These are phyloP conservation scores for Candida broadrunensis DNA, from an alignment of 805 yeast species.

Conservation along the genomic window DNA sequence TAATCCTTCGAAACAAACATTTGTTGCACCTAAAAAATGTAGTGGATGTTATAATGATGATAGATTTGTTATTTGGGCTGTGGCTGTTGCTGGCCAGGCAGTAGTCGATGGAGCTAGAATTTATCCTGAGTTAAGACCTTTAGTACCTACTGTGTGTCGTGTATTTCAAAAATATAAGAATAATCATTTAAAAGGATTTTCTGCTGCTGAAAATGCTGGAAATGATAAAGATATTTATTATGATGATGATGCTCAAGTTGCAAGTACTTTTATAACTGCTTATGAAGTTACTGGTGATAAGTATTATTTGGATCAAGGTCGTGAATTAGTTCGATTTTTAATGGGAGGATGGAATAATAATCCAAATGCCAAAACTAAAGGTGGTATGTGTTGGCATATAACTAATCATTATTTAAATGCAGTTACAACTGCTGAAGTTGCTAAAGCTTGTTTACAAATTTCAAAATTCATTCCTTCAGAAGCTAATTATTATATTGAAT, in stretches of 20 bases:
- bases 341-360: slow-evolving; percentile 62
- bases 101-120: slow-evolving; percentile 61
- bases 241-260: slow-evolving; percentile 76
- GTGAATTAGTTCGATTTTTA: slow-evolving; percentile 56
- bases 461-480: slow-evolving; percentile 53
- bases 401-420: slow-evolving; percentile 58
- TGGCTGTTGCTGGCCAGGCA: slow-evolving; percentile 64
- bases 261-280: slow-evolving; percentile 60
- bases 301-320: slow-evolving; percentile 51
- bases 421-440: slow-evolving; percentile 67
- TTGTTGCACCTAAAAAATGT: slow-evolving; percentile 37
- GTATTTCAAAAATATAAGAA: slow-evolving; percentile 53
- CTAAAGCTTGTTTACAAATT: slow-evolving; percentile 57
- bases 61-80: slow-evolving; percentile 65
- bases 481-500: slow-evolving; percentile 44
- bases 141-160: slow-evolving; percentile 50
- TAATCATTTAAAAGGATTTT: slow-evolving; percentile 50
- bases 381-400: slow-evolving; percentile 71
- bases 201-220: slow-evolving; percentile 60
- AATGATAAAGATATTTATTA: slow-evolving; percentile 65
- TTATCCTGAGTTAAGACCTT: slow-evolving; percentile 51
- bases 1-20: slow-evolving; percentile 33
- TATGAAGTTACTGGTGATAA: slow-evolving; percentile 63
- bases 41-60: slow-evolving; percentile 49
- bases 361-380: slow-evolving; percentile 40